Percentiles rank a stretch among this genome's conserved stretches.
Evolutionary conservation across 306 rosid species (phyloP).

Genomic region (Cicer judaicum): DNA sequence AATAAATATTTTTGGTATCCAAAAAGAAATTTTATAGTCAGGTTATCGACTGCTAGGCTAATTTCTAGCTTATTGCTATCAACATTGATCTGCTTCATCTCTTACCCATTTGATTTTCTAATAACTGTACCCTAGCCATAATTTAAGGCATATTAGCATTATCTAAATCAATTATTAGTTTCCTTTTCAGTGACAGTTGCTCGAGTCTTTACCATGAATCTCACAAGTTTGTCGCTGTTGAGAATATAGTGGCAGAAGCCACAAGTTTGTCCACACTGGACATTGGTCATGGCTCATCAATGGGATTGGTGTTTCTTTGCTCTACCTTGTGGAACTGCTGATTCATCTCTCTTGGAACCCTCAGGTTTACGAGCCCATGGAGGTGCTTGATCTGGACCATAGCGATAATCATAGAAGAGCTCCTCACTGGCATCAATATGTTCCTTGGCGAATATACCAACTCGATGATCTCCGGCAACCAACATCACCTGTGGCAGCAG

Average conservation of each 20-base stretch:
- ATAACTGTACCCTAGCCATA: conserved; percentile 28
- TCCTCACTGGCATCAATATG: conserved; percentile 90
- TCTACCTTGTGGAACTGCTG: conserved; percentile 76
- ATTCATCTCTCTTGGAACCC: conserved; percentile 86
- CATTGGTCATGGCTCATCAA: conserved; percentile 53
- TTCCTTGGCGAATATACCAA: conserved; percentile 96
- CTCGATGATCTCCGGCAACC: conserved; percentile 98
- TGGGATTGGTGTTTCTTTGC: conserved; percentile 98
- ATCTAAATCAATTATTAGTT: conserved; percentile 40
- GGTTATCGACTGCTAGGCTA: conserved; percentile 24
- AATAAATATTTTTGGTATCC: conserved; percentile 25
- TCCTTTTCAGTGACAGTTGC: conserved; percentile 18
- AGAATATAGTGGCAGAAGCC: conserved; percentile 33
- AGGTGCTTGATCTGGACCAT: conserved; percentile 89
- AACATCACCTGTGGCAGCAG: conserved; percentile 73
- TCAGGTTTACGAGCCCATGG: conserved; percentile 94
- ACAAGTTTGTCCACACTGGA: conserved; percentile 43
- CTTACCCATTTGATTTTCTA: conserved; percentile 43
- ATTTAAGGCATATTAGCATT: conserved; percentile 36
- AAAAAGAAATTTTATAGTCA: conserved; percentile 24
- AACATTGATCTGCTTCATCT: conserved; percentile 30
- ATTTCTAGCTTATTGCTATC: conserved; percentile 41
- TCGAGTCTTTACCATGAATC: conserved; percentile 25
- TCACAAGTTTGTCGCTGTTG: conserved; percentile 34
- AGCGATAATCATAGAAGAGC: conserved; percentile 93